These are phyloP conservation scores for Lichtheimia hyalospora DNA, from an alignment of 371 early-diverging fungal genomes.

Conservation along the genomic window DNA sequence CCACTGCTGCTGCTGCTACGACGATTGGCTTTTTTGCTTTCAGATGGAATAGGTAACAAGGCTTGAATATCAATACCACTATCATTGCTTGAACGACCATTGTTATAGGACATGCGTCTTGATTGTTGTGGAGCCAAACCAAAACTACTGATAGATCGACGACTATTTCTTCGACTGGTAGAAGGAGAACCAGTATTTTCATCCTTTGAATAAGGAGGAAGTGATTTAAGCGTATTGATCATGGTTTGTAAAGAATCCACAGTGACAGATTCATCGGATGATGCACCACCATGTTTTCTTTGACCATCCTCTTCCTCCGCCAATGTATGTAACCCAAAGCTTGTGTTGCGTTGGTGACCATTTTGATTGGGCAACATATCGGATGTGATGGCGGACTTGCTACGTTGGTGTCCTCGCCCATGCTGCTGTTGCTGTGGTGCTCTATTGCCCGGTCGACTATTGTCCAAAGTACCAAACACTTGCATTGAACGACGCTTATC, in stretches of 20 bases:
- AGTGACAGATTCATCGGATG: conserved; percentile 22
- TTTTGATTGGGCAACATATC: conserved; percentile 33
- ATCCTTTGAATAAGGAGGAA: conserved; percentile 42
- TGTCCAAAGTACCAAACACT: conserved; percentile 3
- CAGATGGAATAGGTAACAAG: conserved; percentile 13
- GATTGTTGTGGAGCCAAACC: background rate
- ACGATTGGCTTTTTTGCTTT: conserved; percentile 11
- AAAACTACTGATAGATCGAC: conserved; percentile 8
- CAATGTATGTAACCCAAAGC: conserved; percentile 33
- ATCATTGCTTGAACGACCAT: conserved; percentile 3
- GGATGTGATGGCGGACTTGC: conserved; percentile 39
- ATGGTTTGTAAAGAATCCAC: conserved; percentile 55
- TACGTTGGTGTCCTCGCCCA: conserved; percentile 37
- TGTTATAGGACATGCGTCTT: conserved; percentile 17
- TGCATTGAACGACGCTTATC: conserved; percentile 12
- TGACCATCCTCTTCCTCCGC: conserved; percentile 28
- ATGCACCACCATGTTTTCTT: background rate
- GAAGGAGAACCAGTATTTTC: conserved; percentile 5
- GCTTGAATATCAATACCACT: conserved; percentile 17
- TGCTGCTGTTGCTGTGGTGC: conserved; percentile 11
- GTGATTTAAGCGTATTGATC: conserved; percentile 52
- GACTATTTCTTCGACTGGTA: conserved; percentile 25
- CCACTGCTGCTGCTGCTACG: conserved; percentile 7
- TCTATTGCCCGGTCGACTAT: conserved; percentile 4
- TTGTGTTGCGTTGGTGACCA: conserved; percentile 25